phyloP scores from a whole-genome alignment of 2,329 filamentous ascomycete genomes.

The Aspergillus ochraceoroseus region DNA sequence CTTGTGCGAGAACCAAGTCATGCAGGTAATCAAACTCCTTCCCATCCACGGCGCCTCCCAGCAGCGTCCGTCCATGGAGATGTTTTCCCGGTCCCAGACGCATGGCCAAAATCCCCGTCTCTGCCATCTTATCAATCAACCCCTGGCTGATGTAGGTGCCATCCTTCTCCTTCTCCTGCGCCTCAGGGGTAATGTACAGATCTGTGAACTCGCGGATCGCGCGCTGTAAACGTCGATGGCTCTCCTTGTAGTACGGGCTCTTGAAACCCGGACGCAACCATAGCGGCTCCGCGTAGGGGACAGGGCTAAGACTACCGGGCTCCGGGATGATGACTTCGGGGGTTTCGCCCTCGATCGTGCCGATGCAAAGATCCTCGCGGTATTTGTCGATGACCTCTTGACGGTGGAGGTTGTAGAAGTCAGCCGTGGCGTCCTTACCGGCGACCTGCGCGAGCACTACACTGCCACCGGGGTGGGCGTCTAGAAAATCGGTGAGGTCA shows the following conservation, averaged over 20 bases:
- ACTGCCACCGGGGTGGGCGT: conserved; percentile 78
- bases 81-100: conserved; percentile 78
- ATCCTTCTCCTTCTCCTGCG: conserved; percentile 67
- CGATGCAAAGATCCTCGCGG: conserved; percentile 63
- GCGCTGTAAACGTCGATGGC: conserved; percentile 62
- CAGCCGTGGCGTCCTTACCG: conserved; percentile 72
- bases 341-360: conserved; percentile 68
- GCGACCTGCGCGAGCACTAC: conserved; percentile 75
- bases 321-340: conserved; percentile 66
- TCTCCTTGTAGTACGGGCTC: conserved; percentile 74
- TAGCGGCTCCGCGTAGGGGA: conserved; percentile 79
- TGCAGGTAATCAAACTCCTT: conserved; percentile 86
- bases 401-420: conserved; percentile 88
- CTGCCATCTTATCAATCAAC: conserved; percentile 74
- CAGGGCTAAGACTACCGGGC: conserved; percentile 66
- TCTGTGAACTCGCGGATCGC: conserved; percentile 71
- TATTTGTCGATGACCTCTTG: conserved; percentile 87
- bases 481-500: conserved; percentile 77
- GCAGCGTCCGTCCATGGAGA: conserved; percentile 63
- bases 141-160: conserved; percentile 65
- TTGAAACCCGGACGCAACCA: conserved; percentile 76
- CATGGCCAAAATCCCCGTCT: conserved; percentile 71
- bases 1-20: conserved; percentile 70
- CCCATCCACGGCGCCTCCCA: conserved; percentile 66
- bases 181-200: conserved; percentile 65